These are phyloP conservation scores for Naganishia antarctica DNA, from an alignment of 768 basidiomycete genomes.

Conservation along the genomic window DNA sequence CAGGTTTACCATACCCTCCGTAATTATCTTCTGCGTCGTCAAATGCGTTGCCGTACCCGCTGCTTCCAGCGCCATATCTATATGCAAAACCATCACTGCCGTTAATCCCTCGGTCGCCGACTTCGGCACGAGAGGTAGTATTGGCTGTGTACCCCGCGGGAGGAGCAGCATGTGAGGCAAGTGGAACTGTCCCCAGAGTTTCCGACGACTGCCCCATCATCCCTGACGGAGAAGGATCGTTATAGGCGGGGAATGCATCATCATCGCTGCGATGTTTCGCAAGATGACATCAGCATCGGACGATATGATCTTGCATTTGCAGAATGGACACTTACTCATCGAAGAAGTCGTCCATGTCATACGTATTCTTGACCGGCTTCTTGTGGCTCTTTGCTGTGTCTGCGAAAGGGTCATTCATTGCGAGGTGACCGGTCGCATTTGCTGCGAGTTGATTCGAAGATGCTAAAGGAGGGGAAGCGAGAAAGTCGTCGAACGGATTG, in stretches of 20 bases:
- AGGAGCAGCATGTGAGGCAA: slow-evolving; percentile 5
- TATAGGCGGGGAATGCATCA: slow-evolving; percentile 28
- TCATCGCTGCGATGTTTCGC: slow-evolving; percentile 36
- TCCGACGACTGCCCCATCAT: slow-evolving; percentile 27
- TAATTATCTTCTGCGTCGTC: slow-evolving; percentile 35
- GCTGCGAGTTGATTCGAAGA: slow-evolving; percentile 30
- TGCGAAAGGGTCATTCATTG: slow-evolving; percentile 2
- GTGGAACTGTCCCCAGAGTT: background rate
- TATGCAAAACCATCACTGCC: slow-evolving; percentile 35
- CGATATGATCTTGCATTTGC: background rate
- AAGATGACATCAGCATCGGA: background rate
- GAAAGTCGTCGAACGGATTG: slow-evolving; percentile 45
- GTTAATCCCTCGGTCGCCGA: background rate
- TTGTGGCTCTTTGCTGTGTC: background rate
- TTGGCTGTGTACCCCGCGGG: slow-evolving; percentile 3
- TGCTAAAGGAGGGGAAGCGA: slow-evolving; percentile 35
- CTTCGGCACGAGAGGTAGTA: background rate
- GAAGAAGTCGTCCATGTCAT: slow-evolving; percentile 45
- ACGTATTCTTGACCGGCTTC: slow-evolving; percentile 19
- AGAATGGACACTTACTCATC: slow-evolving; percentile 40
- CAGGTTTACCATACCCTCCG: background rate
- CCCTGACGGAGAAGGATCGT: slow-evolving; percentile 17
- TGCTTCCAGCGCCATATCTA: slow-evolving; percentile 31
- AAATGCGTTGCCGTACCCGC: slow-evolving; percentile 34
- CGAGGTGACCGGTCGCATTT: slow-evolving; percentile 15